Evolutionary conservation across 176 grass and related monocot genomes (phyloP).

Genomic region (Oryza glaberrima): DNA sequence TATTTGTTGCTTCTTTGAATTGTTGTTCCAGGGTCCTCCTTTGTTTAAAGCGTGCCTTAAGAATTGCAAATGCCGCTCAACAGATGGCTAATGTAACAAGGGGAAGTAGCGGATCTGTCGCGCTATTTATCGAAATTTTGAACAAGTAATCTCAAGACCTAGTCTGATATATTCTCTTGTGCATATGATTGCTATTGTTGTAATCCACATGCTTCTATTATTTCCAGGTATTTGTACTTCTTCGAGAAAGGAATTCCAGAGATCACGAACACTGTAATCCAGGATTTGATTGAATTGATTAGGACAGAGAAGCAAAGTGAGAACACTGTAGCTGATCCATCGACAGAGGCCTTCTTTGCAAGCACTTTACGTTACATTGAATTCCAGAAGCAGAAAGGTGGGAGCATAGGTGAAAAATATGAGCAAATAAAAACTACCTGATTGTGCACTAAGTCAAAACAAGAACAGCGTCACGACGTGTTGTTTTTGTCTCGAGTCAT

Average conservation of each 20-base stretch:
- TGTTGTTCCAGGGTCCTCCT: constrained; percentile 83
- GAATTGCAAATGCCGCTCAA: constrained; percentile 95
- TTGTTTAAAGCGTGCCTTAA: constrained; percentile 96
- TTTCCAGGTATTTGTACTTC: constrained; percentile 91
- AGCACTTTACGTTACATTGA: constrained; percentile 91
- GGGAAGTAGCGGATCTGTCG: constrained; percentile 78
- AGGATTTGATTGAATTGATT: constrained; percentile 94
- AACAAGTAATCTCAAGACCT: constrained; percentile 78
- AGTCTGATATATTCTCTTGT: constrained; percentile 34
- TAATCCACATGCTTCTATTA: neutral
- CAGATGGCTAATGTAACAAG: constrained; percentile 89
- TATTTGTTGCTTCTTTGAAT: constrained; percentile 14
- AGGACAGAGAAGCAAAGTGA: constrained; percentile 87
- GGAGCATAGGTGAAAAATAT: constrained; percentile 82
- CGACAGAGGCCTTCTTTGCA: constrained; percentile 83
- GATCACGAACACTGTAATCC: constrained; percentile 82
- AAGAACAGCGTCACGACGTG: neutral
- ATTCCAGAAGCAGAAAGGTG: constrained; percentile 97
- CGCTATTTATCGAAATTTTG: constrained; percentile 95
- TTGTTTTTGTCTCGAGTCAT: constrained; percentile 40
- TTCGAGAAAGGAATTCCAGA: constrained; percentile 98
- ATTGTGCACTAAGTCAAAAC: constrained; percentile 36
- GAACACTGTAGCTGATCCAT: constrained; percentile 57
- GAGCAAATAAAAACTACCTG: constrained; percentile 79
- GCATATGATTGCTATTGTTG: constrained; percentile 3